A percentile compares a stretch with the other conserved stretches of the same genome.
Evolutionary conservation across 768 basidiomycete genomes (phyloP).

Genomic region (Punctularia strigosozonata): DNA sequence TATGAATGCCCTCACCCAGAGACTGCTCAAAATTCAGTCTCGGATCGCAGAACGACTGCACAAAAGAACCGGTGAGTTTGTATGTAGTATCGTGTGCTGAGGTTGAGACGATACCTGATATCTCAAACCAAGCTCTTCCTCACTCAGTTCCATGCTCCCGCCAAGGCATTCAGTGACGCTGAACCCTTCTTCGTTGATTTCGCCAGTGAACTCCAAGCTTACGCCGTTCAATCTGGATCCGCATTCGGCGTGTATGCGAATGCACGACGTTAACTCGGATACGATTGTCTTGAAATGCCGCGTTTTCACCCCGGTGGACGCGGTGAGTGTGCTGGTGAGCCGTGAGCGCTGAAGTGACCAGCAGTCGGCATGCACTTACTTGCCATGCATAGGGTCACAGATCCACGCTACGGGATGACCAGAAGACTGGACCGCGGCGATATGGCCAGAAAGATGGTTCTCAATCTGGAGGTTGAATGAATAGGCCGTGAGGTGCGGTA

Average conservation of each 20-base stretch:
- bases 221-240: conserved; percentile 46
- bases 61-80: neutral
- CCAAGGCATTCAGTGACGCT: conserved; percentile 96
- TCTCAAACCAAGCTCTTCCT: conserved; percentile 80
- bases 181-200: conserved; percentile 82
- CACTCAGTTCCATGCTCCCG: conserved; percentile 88
- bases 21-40: conserved; percentile 90
- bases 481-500: neutral
- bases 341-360: neutral
- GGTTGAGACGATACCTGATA: conserved; percentile 49
- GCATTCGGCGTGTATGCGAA: conserved; percentile 66
- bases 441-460: conserved; percentile 65
- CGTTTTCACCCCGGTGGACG: conserved; percentile 75
- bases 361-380: conserved; percentile 39
- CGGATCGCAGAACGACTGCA: conserved; percentile 95
- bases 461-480: conserved; percentile 42
- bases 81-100: neutral
- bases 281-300: conserved; percentile 85
- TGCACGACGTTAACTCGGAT: conserved; percentile 69
- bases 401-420: conserved; percentile 89
- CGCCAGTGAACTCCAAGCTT: conserved; percentile 87
- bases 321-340: conserved; percentile 62
- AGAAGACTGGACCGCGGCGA: conserved; percentile 65
- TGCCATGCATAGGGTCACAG: conserved; percentile 98
- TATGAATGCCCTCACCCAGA: conserved; percentile 45